phyloP scores from a whole-genome alignment of 805 yeast genomes.

The Myxozyma udenii region DNA sequence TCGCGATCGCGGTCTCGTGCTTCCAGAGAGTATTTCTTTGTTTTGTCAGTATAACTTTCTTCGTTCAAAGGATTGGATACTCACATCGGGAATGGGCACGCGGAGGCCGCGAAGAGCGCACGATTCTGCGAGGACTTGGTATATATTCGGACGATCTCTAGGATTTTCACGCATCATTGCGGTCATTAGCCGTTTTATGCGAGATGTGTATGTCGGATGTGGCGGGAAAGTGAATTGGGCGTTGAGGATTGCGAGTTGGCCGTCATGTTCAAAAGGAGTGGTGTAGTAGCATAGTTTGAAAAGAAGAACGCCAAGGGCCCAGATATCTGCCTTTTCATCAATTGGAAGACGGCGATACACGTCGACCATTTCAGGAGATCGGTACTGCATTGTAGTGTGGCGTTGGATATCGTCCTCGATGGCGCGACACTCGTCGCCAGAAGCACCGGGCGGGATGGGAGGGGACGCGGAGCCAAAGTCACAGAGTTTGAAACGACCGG shows the following conservation, averaged over 20 bases:
- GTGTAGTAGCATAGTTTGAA: constrained; percentile 88
- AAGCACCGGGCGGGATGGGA: constrained; percentile 69
- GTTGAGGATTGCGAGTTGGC: constrained; percentile 81
- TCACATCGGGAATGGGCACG: constrained; percentile 43
- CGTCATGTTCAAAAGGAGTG: constrained; percentile 86
- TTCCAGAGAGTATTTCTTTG: too few relatives aligned
- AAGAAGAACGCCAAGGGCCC: constrained; percentile 94
- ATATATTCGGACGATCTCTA: constrained; percentile 75
- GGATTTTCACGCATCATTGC: constrained; percentile 84
- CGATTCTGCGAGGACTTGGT: constrained; percentile 67
- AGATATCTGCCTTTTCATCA: constrained; percentile 88
- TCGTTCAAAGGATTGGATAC: neutral
- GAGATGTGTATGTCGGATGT: constrained; percentile 64
- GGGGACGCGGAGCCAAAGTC: constrained; percentile 84
- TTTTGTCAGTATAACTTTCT: neutral
- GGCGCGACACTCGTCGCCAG: constrained; percentile 67
- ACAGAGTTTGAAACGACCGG: constrained; percentile 75
- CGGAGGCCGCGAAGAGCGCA: constrained; percentile 58
- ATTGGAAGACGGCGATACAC: constrained; percentile 76
- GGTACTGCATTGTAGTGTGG: constrained; percentile 93
- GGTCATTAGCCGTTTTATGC: constrained; percentile 69
- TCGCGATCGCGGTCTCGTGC: neutral
- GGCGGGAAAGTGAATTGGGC: constrained; percentile 76
- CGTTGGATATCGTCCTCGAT: constrained; percentile 79
- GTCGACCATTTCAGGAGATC: constrained; percentile 96